Evolutionary conservation across 345 rosid genomes (phyloP).

Genomic region (Sapria himalayana): DNA sequence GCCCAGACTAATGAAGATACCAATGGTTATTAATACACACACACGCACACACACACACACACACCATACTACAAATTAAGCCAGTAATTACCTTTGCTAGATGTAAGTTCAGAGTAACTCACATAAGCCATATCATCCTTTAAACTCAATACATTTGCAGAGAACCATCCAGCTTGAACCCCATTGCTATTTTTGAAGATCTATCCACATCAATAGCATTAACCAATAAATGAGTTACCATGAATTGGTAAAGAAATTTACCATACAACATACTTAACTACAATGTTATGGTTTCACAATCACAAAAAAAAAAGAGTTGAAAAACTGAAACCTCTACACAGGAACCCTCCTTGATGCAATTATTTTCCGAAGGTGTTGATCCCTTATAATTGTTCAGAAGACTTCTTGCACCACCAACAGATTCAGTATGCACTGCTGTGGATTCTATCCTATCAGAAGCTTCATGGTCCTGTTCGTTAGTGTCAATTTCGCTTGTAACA

Average conservation of each 20-base stretch:
- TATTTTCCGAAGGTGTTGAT: constrained; percentile 15
- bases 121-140: constrained; percentile 68
- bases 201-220: constrained; percentile 12
- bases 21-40: not conserved
- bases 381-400: constrained; percentile 18
- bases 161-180: constrained; percentile 60
- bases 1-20: too few species aligned
- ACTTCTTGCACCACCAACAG: constrained; percentile 18
- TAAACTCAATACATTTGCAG: constrained; percentile 46
- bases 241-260: too few species aligned
- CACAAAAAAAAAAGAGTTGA: too few species aligned
- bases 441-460: constrained; percentile 22
- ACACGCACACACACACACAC: too few species aligned
- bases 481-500: constrained; percentile 20
- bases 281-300: too few species aligned
- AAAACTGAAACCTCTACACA: constrained; percentile 81
- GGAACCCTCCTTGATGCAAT: constrained; percentile 46
- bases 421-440: constrained; percentile 20
- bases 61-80: too few species aligned
- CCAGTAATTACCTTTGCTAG: constrained; percentile 63
- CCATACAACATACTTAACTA: too few species aligned
- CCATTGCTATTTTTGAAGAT: constrained; percentile 60
- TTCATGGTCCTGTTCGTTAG: constrained; percentile 22
- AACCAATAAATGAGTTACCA: not conserved
- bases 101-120: constrained; percentile 35